These are phyloP conservation scores for Fereydounia khargensis DNA, from an alignment of 1,284 basidiomycete species.

Conservation along the genomic window DNA sequence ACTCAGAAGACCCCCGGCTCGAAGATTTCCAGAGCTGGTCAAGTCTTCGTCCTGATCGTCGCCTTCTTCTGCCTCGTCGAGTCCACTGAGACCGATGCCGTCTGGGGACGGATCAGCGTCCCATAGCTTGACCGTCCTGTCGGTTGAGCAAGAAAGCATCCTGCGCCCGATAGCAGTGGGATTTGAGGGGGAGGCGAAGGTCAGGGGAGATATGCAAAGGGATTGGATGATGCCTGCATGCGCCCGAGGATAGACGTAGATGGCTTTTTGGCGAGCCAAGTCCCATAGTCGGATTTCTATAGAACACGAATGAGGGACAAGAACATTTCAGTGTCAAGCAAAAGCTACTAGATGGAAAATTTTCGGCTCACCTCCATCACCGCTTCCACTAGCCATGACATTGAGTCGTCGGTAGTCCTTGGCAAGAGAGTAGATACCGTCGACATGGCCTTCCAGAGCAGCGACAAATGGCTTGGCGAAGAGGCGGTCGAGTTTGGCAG, in stretches of 20 bases:
- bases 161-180: conserved; percentile 60
- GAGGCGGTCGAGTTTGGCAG: conserved; percentile 93
- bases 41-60: conserved; percentile 37
- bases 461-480: conserved; percentile 95
- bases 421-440: conserved; percentile 86
- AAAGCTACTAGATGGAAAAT: too few species aligned
- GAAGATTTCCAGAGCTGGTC: conserved; percentile 38
- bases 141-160: conserved; percentile 85
- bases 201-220: conserved; percentile 74
- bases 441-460: conserved; percentile 85
- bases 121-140: conserved; percentile 91
- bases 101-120: conserved; percentile 59
- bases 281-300: conserved; percentile 85
- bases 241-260: conserved; percentile 72
- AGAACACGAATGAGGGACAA: background rate
- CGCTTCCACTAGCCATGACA: conserved; percentile 86
- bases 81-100: conserved; percentile 53
- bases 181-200: conserved; percentile 45
- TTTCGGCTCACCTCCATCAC: conserved; percentile 77
- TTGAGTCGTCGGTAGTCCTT: conserved; percentile 75
- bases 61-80: conserved; percentile 52
- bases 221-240: conserved; percentile 81
- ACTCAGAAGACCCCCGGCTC: conserved; percentile 41
- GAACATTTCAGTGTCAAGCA: background rate
- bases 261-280: conserved; percentile 68